Conservation (phyloP, 345 rosid genomes). For the Raphanus raphanistrum region DNA sequence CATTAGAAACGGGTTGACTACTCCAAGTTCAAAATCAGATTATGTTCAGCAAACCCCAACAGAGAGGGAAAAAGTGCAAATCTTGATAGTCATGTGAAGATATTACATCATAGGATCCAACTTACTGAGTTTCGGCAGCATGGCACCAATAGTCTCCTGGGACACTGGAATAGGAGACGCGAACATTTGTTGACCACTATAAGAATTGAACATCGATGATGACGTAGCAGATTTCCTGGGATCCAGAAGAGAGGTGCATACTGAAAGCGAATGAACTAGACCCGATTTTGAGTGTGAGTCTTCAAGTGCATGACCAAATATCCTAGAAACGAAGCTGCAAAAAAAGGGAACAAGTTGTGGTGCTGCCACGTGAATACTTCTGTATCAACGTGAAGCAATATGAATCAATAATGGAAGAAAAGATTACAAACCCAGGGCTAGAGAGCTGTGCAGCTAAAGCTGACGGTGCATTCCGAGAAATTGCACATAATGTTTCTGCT, state of each 20-base stretch:
- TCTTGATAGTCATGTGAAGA: constrained; percentile 10
- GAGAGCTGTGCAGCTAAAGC: constrained; percentile 89
- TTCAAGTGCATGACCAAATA: constrained; percentile 93
- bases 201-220: constrained; percentile 74
- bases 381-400: not conserved
- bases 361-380: constrained; percentile 17
- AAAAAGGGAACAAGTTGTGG: constrained; percentile 16
- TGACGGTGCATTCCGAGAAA: constrained; percentile 87
- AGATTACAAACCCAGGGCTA: constrained; percentile 67
- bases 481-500: constrained; percentile 91
- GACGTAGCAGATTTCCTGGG: constrained; percentile 76
- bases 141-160: constrained; percentile 83
- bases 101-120: constrained; percentile 26
- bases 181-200: constrained; percentile 75
- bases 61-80: not conserved
- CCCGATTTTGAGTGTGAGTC: constrained; percentile 85
- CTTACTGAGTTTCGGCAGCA: constrained; percentile 97
- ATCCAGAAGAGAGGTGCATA: constrained; percentile 91
- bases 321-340: constrained; percentile 82
- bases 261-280: constrained; percentile 93
- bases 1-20: not conserved
- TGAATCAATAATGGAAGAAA: constrained; percentile 19
- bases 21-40: constrained; percentile 3
- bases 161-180: constrained; percentile 74
- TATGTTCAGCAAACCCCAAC: not conserved